Evolutionary conservation across 2,329 filamentous ascomycete genomes (phyloP), one percentile per base, ranked within the genome.

Genomic region (Stylonectria norvegica): DNA sequence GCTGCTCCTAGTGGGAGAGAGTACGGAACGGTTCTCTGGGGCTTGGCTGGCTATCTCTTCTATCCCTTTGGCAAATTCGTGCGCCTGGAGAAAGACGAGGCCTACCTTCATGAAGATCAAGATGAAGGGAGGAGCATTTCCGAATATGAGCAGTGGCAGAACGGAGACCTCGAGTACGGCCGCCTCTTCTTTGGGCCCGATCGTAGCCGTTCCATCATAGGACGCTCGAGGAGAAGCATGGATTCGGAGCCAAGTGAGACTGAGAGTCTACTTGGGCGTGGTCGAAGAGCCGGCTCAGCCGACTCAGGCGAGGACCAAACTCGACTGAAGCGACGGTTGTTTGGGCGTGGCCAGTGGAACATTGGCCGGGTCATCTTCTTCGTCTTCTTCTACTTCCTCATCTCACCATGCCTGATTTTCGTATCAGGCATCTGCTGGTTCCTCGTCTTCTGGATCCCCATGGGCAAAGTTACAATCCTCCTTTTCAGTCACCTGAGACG

Each of bases 121-220:
- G 90, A 91, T 28, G 93, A 98, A 66, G 93, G 93, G 15, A 82
- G 93, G 59, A 97, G 90, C 68, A 96, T 98, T 59, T 94, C 88
- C 57, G 93, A 98, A 69, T 98, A 98, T 61, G 93, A 98, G 64
- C 89, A 95, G 67, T 98, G 93, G 93, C 93, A 98, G 68, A 96
- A 83, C 60, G 93, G 93, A 36, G 93, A 98, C 59, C 78, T 98
- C 22, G 93, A 98, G 65, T 89, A 97, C 62, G 93, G 93, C 3
- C 80, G 91, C 22, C 77, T 98, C 3, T 97, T 98, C 71, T 98
- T 98, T 62, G 94, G 93, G 0, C 93, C 93, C 3, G 80, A 81
- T 38, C 70, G 79, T 45, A 83, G 76, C 53, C 80, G 86, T 38
- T 94, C 89, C 5, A 81, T 97, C 36, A 73, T 96, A 29, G 93